Evolutionary conservation across 2,329 filamentous ascomycete species (phyloP), one percentile per base, ranked within the genome.

Genomic region (Colletotrichum zoysiae): DNA sequence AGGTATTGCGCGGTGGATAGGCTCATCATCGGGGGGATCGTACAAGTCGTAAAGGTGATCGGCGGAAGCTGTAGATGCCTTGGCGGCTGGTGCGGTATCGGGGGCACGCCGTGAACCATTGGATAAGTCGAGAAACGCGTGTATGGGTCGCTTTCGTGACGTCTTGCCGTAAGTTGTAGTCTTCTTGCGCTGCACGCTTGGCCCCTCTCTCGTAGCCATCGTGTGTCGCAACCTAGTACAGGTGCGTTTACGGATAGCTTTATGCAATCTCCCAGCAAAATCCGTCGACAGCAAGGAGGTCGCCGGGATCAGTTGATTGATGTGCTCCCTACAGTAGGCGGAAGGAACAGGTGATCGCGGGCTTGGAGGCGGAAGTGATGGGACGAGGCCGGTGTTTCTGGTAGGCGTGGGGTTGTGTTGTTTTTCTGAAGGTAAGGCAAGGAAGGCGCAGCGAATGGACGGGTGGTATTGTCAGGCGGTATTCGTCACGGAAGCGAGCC

Each of bases 131-230:
- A 74, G 60, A 50, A 74, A 72, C 16, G 72, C 65, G 40, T 73
- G 70, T 0, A 73, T 72, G 14, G 63, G 68, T 35, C 71, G 65
- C 44, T 74, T 74, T 38, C 68, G 65, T 30, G 73, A 69, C 18
- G 73, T 74, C 55, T 74, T 74, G 55, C 71, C 73, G 20, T 74
- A 74, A 5, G 73, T 74, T n/a, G 67, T 69, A 18, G 70, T 58
- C 46, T 72, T 74, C 44, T 71, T 73, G 18, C 64, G 72, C 40
- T 59, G 67, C 48, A 59, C 65, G 35, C 44, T 64, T 14, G 63
- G 64, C 50, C 65, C 70, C 11, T 74, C 73, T 59, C 62, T 68
- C 23, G 70, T 72, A 16, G 73, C 70, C 73, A 74, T 74, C 8
- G 30, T 69, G 35, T 42, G 46, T 58, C 46, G 48, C 38, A 51